These are phyloP conservation scores for Lepidium sativum DNA, from an alignment of 345 rosid genomes.

Conservation along the genomic window DNA sequence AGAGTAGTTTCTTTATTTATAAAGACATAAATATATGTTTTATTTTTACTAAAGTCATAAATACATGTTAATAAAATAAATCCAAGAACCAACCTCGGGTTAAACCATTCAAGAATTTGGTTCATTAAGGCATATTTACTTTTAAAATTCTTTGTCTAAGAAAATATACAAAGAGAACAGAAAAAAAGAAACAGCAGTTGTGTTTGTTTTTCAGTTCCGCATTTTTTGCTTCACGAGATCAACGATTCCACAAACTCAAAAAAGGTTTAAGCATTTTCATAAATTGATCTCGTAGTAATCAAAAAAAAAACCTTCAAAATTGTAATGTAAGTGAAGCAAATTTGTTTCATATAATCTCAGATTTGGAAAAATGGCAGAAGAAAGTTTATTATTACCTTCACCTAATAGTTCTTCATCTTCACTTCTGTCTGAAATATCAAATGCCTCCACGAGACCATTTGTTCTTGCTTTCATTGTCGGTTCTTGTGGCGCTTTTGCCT, in stretches of 20 bases:
- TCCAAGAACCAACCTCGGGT: too few relatives aligned
- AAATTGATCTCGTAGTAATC: background rate
- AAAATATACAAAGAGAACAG: too few relatives aligned
- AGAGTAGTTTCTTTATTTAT: too few relatives aligned
- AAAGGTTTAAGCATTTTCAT: background rate
- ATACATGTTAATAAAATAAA: too few relatives aligned
- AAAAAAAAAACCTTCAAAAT: background rate
- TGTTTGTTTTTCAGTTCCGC: too few relatives aligned
- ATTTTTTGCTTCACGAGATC: too few relatives aligned
- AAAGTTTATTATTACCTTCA: background rate
- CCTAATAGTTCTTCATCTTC: background rate
- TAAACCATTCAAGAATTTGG: too few relatives aligned
- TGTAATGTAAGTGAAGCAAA: background rate
- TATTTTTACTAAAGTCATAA: too few relatives aligned
- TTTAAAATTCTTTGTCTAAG: too few relatives aligned
- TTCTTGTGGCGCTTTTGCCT: constrained; percentile 23
- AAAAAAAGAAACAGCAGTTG: too few relatives aligned
- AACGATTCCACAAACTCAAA: background rate
- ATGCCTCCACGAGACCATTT: constrained; percentile 15
- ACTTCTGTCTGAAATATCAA: constrained; percentile 20
- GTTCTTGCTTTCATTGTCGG: constrained; percentile 18
- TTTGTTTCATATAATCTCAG: background rate
- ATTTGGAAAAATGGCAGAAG: background rate
- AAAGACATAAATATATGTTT: too few relatives aligned
- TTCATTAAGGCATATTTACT: too few relatives aligned